These are phyloP conservation scores for Trametes polyzona DNA, from an alignment of 1,284 basidiomycete species.

Conservation along the genomic window DNA sequence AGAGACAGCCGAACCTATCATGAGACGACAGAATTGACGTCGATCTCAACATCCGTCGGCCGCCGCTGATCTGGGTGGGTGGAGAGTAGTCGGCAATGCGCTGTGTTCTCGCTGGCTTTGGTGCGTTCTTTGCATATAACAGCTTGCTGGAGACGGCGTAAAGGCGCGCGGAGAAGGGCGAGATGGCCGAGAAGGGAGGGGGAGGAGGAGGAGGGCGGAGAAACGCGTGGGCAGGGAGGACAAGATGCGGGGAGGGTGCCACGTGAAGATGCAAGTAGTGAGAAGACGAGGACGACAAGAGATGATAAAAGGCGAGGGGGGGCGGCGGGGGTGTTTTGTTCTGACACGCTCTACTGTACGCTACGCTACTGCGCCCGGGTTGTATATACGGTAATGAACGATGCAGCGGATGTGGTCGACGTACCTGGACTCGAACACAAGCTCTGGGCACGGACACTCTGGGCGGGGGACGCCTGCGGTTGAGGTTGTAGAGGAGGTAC, in stretches of 20 bases:
- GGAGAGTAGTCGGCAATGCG: neutral
- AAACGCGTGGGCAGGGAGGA: neutral
- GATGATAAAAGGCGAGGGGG: too few species aligned
- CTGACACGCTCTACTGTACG: neutral
- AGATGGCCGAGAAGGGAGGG: neutral
- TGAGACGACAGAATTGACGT: neutral
- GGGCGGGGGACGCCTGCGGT: constrained; percentile 11
- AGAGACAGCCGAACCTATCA: neutral
- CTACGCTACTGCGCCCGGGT: neutral
- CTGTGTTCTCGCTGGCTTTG: neutral
- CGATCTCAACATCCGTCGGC: neutral
- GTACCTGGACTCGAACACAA: constrained; percentile 43
- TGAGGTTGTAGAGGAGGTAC: constrained; percentile 17
- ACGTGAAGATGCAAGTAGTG: neutral
- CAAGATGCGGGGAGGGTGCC: constrained; percentile 5
- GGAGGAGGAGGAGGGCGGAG: neutral
- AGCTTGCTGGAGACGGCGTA: neutral
- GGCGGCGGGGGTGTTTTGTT: too few species aligned
- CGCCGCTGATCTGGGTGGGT: neutral
- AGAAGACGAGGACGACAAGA: neutral
- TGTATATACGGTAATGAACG: constrained; percentile 17
- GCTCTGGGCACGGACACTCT: constrained; percentile 16
- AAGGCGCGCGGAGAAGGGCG: neutral
- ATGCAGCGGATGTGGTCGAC: constrained; percentile 59
- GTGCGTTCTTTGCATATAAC: neutral